Percentiles rank a stretch among this genome's conserved stretches.
These are phyloP conservation scores for Pyrenophora tritici-repentis DNA, from an alignment of 2,329 filamentous ascomycete species.

Conservation along the genomic window DNA sequence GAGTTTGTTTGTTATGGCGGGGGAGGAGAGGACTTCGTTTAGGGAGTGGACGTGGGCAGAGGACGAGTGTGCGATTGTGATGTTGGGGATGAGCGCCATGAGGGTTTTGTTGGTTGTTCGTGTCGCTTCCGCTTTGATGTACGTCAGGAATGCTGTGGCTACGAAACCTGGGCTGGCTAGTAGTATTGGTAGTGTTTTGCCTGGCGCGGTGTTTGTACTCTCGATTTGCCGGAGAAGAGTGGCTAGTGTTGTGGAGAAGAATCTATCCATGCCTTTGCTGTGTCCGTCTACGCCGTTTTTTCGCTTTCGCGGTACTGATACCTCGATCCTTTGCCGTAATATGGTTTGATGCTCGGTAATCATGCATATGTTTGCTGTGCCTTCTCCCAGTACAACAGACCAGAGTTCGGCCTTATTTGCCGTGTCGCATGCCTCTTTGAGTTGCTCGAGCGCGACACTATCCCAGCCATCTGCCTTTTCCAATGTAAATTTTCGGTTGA, in stretches of 20 bases:
- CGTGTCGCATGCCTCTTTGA: slow-evolving; percentile 78
- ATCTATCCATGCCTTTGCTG: slow-evolving; percentile 72
- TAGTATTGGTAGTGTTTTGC: slow-evolving; percentile 65
- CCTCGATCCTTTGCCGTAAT: slow-evolving; percentile 71
- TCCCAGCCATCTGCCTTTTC: slow-evolving; percentile 88
- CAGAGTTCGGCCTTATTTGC: slow-evolving; percentile 81
- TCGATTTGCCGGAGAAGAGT: slow-evolving; percentile 80
- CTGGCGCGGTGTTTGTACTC: slow-evolving; percentile 45
- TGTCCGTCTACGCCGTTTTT: slow-evolving; percentile 65
- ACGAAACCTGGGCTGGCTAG: slow-evolving; percentile 90
- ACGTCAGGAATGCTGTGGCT: slow-evolving; percentile 78
- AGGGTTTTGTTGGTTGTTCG: slow-evolving; percentile 75
- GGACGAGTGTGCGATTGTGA: slow-evolving; percentile 78
- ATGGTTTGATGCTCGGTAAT: slow-evolving; percentile 82
- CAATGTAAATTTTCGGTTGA: slow-evolving; percentile 84
- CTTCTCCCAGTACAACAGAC: slow-evolving; percentile 93
- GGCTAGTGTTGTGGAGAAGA: slow-evolving; percentile 77
- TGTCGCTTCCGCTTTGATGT: slow-evolving; percentile 66
- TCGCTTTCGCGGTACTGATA: slow-evolving; percentile 69
- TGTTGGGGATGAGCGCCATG: slow-evolving; percentile 64
- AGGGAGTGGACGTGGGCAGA: slow-evolving; percentile 86
- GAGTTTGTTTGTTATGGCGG: slow-evolving; percentile 76
- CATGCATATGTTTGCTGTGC: slow-evolving; percentile 79
- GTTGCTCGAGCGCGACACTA: slow-evolving; percentile 77
- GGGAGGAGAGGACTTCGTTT: slow-evolving; percentile 82